phyloP scores from a whole-genome alignment of 345 rosid genomes.

The Eucalyptus erythrocorys region DNA sequence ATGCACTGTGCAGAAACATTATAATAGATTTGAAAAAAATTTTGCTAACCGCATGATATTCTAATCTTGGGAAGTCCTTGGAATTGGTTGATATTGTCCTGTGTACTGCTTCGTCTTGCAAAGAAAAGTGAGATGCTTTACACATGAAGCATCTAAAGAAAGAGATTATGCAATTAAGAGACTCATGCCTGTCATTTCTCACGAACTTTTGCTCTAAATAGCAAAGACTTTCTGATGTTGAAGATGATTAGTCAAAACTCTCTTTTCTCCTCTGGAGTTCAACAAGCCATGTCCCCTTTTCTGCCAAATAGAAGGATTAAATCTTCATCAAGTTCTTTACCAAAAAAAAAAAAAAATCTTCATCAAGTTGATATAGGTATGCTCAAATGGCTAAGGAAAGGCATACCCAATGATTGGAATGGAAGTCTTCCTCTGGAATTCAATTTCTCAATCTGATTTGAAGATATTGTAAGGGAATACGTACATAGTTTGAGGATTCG shows the following conservation, averaged over 20 bases:
- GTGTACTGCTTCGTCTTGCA: not conserved
- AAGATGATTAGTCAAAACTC: not conserved
- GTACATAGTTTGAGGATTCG: not conserved
- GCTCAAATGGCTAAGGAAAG: not conserved
- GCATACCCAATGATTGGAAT: not conserved
- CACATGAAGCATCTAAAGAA: not conserved
- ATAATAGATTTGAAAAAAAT: not conserved
- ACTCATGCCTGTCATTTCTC: not conserved
- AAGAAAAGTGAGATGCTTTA: not conserved
- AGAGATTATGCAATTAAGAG: not conserved
- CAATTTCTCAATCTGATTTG: not conserved
- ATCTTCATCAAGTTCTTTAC: not conserved
- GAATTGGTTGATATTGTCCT: not conserved
- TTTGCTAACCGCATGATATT: not conserved
- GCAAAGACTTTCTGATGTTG: not conserved
- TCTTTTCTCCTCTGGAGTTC: not conserved
- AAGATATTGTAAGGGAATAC: not conserved
- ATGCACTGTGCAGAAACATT: not conserved
- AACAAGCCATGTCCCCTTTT: not conserved
- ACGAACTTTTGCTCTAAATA: not conserved
- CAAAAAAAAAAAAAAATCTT: no score
- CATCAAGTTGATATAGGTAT: not conserved
- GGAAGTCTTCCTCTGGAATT: not conserved
- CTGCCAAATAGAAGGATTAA: not conserved
- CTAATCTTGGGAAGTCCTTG: not conserved